Evolutionary conservation across 2,329 filamentous ascomycete species (phyloP).

Genomic region (Pseudogymnoascus sp.): DNA sequence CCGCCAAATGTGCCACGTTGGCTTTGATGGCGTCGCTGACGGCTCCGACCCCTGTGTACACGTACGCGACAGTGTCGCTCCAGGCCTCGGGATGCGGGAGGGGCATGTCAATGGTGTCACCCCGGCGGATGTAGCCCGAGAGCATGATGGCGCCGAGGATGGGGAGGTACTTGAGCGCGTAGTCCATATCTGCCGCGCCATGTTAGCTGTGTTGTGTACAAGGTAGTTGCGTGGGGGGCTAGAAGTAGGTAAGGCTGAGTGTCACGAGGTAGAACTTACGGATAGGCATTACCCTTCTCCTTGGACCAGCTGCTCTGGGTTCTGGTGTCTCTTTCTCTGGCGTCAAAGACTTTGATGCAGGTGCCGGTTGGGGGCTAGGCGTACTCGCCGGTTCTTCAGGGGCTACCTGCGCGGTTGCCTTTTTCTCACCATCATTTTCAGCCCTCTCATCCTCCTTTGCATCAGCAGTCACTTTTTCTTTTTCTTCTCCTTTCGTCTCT

Average conservation of each 20-base stretch:
- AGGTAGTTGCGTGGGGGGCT: conserved; percentile 10
- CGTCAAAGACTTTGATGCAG: not conserved
- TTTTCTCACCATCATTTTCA: not conserved
- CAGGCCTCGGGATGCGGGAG: conserved; percentile 52
- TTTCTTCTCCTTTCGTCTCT: not conserved
- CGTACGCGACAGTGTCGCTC: conserved; percentile 48
- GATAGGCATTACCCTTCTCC: conserved; percentile 36
- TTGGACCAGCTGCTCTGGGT: conserved; percentile 1
- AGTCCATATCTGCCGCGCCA: conserved; percentile 38
- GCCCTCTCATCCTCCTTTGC: not conserved
- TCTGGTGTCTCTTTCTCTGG: not conserved
- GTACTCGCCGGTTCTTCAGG: conserved; percentile 7
- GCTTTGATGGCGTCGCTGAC: conserved; percentile 42
- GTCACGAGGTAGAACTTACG: conserved; percentile 35
- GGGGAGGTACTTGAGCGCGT: conserved; percentile 45
- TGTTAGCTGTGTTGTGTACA: not conserved
- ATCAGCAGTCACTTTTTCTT: not conserved
- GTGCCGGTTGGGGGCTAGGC: not conserved
- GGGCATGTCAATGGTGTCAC: conserved; percentile 52
- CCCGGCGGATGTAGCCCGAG: conserved; percentile 45
- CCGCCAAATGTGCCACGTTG: conserved; percentile 52
- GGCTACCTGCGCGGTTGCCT: conserved; percentile 10
- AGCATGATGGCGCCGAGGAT: conserved; percentile 50
- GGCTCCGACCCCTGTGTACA: conserved; percentile 47
- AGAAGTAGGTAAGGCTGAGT: conserved; percentile 16